phyloP scores from a whole-genome alignment of 2,329 filamentous ascomycete species.

The Tricladium varicosporioides region DNA sequence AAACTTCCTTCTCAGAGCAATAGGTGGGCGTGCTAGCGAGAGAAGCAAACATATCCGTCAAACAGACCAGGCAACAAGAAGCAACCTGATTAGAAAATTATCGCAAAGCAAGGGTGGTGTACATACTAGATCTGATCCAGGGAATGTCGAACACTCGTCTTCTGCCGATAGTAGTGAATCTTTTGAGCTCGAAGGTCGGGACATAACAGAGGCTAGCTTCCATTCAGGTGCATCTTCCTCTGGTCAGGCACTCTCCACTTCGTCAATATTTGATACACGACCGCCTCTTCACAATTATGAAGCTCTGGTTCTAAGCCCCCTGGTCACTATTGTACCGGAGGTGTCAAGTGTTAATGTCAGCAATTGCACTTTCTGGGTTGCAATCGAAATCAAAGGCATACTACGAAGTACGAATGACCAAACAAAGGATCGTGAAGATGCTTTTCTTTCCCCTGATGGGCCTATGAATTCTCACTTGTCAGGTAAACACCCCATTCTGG shows the following conservation, averaged over 20 bases:
- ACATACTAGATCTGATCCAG: background rate
- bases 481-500: background rate
- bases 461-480: slow-evolving; percentile 1
- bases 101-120: slow-evolving; percentile 22
- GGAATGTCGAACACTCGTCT: slow-evolving; percentile 6
- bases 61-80: slow-evolving; percentile 17
- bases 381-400: slow-evolving; percentile 35
- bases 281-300: slow-evolving; percentile 6
- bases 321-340: slow-evolving; percentile 34
- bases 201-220: slow-evolving; percentile 21
- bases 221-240: slow-evolving; percentile 18
- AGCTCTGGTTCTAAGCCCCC: slow-evolving; percentile 26
- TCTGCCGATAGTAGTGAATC: slow-evolving; percentile 8
- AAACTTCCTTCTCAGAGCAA: slow-evolving; percentile 31
- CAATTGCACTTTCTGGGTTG: slow-evolving; percentile 34
- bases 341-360: slow-evolving; percentile 30
- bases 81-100: slow-evolving; percentile 24
- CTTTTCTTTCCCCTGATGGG: background rate
- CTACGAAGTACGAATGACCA: slow-evolving; percentile 23
- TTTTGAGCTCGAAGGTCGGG: slow-evolving; percentile 16
- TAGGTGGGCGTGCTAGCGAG: slow-evolving; percentile 18
- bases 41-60: slow-evolving; percentile 14
- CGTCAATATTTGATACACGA: slow-evolving; percentile 3
- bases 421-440: slow-evolving; percentile 1
- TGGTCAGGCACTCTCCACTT: slow-evolving; percentile 6